Percentiles rank a stretch among this genome's conserved stretches.
Evolutionary conservation across 495 filamentous ascomycete species (phyloP).

Genomic region (Podospora anserina): DNA sequence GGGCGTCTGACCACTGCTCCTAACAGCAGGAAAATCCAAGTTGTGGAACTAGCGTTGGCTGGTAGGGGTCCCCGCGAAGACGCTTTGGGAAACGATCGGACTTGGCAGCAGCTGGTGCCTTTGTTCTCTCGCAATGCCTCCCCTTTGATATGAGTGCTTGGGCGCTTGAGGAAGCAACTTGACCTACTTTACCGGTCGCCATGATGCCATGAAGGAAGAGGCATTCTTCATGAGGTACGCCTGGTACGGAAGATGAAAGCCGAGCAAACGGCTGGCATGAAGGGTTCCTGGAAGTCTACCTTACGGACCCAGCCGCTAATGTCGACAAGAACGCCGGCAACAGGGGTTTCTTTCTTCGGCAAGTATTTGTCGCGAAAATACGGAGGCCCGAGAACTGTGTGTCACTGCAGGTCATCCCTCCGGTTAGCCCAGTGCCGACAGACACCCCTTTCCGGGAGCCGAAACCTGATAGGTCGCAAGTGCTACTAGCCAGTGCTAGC

Average conservation of each 20-base stretch:
- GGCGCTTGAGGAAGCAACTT: not conserved
- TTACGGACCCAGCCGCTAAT: not conserved
- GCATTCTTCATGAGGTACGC: not conserved
- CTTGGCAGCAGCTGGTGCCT: conserved; percentile 1
- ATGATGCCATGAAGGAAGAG: not conserved
- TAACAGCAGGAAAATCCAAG: not conserved
- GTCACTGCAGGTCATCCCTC: conserved; percentile 9
- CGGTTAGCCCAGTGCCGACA: conserved; percentile 6
- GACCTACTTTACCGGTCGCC: not conserved
- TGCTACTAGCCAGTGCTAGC: not conserved
- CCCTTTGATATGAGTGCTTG: not conserved
- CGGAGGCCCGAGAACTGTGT: not conserved
- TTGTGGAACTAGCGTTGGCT: not conserved
- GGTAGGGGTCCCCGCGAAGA: not conserved
- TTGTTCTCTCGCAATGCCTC: not conserved
- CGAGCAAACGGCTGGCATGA: not conserved
- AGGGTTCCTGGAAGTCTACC: not conserved
- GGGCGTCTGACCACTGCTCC: not conserved
- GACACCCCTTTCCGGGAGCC: not conserved
- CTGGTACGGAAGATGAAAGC: not conserved
- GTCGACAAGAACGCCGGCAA: not conserved
- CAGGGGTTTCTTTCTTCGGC: not conserved
- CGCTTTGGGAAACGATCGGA: conserved; percentile 11
- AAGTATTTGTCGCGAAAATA: not conserved
- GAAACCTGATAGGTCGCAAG: conserved; percentile 1